Conservation (phyloP, 2,329 filamentous ascomycete species). For the Talaromyces amestolkiae region DNA sequence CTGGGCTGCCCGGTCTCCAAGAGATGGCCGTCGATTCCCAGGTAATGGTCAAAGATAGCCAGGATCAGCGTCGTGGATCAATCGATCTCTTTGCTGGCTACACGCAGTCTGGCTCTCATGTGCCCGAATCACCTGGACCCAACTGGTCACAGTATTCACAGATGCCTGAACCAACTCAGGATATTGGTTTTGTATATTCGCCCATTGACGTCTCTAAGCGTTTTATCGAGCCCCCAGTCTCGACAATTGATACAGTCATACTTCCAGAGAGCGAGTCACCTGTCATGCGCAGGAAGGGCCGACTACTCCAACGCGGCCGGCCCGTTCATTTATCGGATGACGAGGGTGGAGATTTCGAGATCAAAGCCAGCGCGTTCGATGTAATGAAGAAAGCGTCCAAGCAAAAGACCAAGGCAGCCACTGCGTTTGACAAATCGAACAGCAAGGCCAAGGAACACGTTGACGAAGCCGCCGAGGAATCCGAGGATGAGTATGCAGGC, state of each 20-base stretch:
- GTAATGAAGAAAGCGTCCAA: constrained; percentile 66
- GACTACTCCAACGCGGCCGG: constrained; percentile 50
- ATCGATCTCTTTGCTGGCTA: constrained; percentile 46
- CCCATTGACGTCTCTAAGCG: constrained; percentile 66
- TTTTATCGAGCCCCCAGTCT: constrained; percentile 63
- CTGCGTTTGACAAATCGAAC: constrained; percentile 75
- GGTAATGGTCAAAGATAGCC: constrained; percentile 58
- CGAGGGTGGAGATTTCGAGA: constrained; percentile 36
- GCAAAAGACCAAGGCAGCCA: constrained; percentile 50
- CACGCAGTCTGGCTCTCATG: constrained; percentile 32
- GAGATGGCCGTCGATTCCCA: constrained; percentile 54
- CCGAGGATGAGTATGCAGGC: constrained; percentile 95
- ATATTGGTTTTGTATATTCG: constrained; percentile 70
- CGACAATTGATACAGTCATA: constrained; percentile 69
- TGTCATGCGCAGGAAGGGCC: constrained; percentile 59
- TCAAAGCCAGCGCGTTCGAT: constrained; percentile 60
- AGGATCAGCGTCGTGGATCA: constrained; percentile 46
- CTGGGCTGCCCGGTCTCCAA: constrained; percentile 57
- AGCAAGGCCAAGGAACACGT: constrained; percentile 84
- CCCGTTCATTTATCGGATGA: constrained; percentile 46
- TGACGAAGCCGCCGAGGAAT: constrained; percentile 92
- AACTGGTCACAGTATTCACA: constrained; percentile 64
- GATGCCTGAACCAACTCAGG: constrained; percentile 74
- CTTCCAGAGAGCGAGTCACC: constrained; percentile 60
- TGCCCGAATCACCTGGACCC: constrained; percentile 37